Evolutionary conservation across 352 stramenopile genomes (phyloP).

Genomic region (Pythium brachiatum): DNA sequence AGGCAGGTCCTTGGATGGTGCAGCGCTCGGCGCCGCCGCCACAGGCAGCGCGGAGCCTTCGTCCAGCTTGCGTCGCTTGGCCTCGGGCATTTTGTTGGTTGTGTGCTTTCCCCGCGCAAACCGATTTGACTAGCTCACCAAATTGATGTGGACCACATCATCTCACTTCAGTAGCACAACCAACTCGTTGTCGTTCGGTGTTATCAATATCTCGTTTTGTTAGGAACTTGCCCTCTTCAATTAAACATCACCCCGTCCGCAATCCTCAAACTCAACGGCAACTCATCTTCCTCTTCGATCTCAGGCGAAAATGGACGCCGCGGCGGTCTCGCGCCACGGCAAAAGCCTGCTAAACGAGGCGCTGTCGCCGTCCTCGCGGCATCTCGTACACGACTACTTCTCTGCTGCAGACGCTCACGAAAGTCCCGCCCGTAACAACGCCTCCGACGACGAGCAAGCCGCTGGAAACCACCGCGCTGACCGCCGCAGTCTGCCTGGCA

Average conservation of each 20-base stretch:
- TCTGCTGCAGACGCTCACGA: slow-evolving; percentile 14
- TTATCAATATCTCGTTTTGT: slow-evolving; percentile 2
- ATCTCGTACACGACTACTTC: slow-evolving; percentile 52
- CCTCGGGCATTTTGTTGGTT: slow-evolving; percentile 7
- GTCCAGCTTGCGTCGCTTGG: slow-evolving; percentile 14
- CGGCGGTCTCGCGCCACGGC: slow-evolving; percentile 30
- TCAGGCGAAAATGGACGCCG: slow-evolving; percentile 3
- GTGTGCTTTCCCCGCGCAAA: slow-evolving; percentile 12
- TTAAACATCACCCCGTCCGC: slow-evolving; percentile 5
- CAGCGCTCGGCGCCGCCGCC: neutral
- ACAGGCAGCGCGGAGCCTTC: neutral
- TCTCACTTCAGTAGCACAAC: neutral
- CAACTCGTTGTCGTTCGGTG: neutral
- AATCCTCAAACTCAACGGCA: neutral
- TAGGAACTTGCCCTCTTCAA: neutral
- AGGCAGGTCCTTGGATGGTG: slow-evolving; percentile 8
- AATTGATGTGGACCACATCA: slow-evolving; percentile 16
- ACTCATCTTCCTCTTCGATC: slow-evolving; percentile 9
- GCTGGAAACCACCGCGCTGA: neutral
- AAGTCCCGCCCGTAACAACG: slow-evolving; percentile 1
- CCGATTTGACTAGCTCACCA: neutral
- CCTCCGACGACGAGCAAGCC: neutral
- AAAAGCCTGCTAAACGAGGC: slow-evolving; percentile 53
- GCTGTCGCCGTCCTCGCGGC: slow-evolving; percentile 48
- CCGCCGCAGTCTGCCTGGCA: neutral